Evolutionary conservation across 108 stramenopile species (phyloP).

Genomic region (Cyclotella sp.): DNA sequence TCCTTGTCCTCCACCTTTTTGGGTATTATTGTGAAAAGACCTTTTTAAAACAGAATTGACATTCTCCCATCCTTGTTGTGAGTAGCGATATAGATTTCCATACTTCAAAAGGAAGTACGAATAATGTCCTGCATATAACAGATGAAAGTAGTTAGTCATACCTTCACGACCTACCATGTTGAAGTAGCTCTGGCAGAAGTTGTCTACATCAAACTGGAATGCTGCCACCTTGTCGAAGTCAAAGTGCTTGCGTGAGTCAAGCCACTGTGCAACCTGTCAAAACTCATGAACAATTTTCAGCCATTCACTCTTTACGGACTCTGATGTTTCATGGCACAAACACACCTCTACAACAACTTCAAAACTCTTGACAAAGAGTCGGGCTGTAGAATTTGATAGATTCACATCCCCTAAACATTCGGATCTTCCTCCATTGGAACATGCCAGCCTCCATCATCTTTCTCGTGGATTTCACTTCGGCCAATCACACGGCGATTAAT

Average conservation of each 20-base stretch:
- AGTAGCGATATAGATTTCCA: constrained; percentile 12
- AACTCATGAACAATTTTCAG: not conserved
- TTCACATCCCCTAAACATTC: not conserved
- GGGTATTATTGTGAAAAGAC: constrained; percentile 11
- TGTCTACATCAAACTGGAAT: constrained; percentile 9
- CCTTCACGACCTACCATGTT: not conserved
- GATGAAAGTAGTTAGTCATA: constrained; percentile 40
- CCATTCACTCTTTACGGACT: not conserved
- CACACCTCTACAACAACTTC: not conserved
- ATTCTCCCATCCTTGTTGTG: constrained; percentile 31
- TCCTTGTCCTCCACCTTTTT: constrained; percentile 12
- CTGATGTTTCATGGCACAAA: not conserved
- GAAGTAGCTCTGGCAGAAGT: constrained; percentile 5
- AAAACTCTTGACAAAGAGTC: not conserved
- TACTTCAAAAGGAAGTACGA: constrained; percentile 10
- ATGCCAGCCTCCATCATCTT: not conserved
- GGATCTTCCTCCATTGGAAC: not conserved
- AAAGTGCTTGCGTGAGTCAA: not conserved
- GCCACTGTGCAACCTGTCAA: not conserved
- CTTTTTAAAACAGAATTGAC: constrained; percentile 19
- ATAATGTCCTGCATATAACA: constrained; percentile 27
- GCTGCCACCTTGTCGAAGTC: not conserved
- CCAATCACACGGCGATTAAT: too few relatives aligned
- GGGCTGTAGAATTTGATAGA: not conserved
- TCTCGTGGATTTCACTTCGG: too few relatives aligned